Base-by-base conservation (phyloP, 2,329 filamentous ascomycete genomes). In the Colletotrichum chlorophyti region DNA sequence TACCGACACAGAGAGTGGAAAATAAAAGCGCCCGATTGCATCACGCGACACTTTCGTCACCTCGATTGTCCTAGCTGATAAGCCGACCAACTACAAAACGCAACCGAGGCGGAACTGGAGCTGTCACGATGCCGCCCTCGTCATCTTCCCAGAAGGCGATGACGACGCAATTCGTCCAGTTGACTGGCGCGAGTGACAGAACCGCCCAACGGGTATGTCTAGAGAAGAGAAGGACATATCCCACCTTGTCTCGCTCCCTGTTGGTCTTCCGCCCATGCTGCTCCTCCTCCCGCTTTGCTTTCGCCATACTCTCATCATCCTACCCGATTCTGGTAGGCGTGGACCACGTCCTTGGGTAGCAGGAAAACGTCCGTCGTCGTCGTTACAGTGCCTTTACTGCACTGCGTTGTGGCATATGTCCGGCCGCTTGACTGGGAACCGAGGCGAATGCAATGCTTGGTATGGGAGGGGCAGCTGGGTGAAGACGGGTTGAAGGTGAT, bases 121-220 rank as follows among this genome's bases (percentile, higher is more conserved):
- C 37, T n/a, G 29, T 45, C 34, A 68, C 48, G 49, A 76, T 77
- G 76, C 69, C 75, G 57, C 72, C 73, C 27, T 66, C 69, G 40
- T 70, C 73, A 31, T 63, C 74, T 43, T 72, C 74, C 61, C 74
- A 80, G 64, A 79, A 75, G 70, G 66, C 70, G 35, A 57, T 77
- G 64, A 67, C 75, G 59, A 63, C 67, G 46, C 72, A 80, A 66
- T 82, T 83, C 62, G 66, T 76, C 46, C 62, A 69, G 46, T 65
- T 77, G 42, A 82, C 80, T 10, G 78, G 78, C 29, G 72, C 74
- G 14, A 68, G 70, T 14, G 79, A 80, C 49, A 74, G 76, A 59
- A 72, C 69, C 29, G 79, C 80, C 31, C 69, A 72, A 55, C 73
- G 74, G 69, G 80, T 82, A 75, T 64, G 77, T 76, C 42, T 24